A percentile compares a stretch with the other conserved stretches of the same genome.
These are phyloP conservation scores for Litchi chinensis DNA, from an alignment of 345 rosid species.

Conservation along the genomic window DNA sequence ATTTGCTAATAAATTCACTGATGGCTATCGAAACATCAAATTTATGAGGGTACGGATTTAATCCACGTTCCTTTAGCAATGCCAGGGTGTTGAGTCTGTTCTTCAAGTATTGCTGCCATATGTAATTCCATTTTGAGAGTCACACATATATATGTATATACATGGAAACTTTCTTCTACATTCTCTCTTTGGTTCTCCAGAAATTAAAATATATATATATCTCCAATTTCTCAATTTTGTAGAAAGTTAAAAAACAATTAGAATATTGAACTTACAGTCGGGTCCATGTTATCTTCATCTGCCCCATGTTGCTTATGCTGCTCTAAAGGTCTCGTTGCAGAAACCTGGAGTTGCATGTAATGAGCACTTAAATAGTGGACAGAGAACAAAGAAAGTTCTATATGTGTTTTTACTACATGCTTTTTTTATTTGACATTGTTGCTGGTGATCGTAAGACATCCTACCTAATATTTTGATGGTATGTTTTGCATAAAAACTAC, in stretches of 20 bases:
- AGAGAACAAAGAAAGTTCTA: background rate
- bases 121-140: background rate
- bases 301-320: background rate
- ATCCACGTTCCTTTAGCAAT: background rate
- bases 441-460: too few relatives aligned
- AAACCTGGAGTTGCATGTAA: background rate
- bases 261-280: constrained; percentile 1
- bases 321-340: background rate
- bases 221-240: too few relatives aligned
- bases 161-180: background rate
- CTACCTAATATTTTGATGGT: too few relatives aligned
- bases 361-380: background rate
- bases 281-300: constrained; percentile 10
- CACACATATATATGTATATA: background rate
- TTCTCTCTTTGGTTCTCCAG: too few relatives aligned
- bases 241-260: background rate
- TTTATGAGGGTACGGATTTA: background rate
- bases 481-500: too few relatives aligned
- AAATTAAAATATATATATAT: too few relatives aligned
- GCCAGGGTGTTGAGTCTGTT: background rate
- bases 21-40: background rate
- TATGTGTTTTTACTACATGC: too few relatives aligned
- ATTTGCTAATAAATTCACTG: background rate
- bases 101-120: background rate
- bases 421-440: too few relatives aligned